Conservation (phyloP, 2,329 filamentous ascomycete species). For the Stagonosporopsis rhizophila region DNA sequence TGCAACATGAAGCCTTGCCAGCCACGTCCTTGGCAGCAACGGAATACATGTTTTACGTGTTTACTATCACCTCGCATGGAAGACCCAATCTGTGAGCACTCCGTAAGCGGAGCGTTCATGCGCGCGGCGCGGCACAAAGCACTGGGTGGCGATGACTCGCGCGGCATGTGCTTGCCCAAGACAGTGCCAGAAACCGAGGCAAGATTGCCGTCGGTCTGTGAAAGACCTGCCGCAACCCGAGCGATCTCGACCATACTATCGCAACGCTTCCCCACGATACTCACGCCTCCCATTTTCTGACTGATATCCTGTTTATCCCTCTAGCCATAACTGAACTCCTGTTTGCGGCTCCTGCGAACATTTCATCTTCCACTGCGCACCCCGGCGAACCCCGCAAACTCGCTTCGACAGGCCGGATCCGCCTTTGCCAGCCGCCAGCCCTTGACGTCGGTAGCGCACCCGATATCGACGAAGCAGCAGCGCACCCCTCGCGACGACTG, state of each 20-base stretch:
- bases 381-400: conserved; percentile 36
- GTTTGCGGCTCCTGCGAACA: not conserved
- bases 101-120: conserved; percentile 15
- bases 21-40: not conserved
- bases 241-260: conserved; percentile 14
- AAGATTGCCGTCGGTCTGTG: conserved; percentile 27
- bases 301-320: conserved; percentile 10
- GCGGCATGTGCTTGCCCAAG: conserved; percentile 34
- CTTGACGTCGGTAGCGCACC: conserved; percentile 14
- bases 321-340: not conserved
- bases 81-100: conserved; percentile 3
- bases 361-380: conserved; percentile 4
- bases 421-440: conserved; percentile 24
- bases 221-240: conserved; percentile 31
- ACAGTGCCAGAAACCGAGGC: conserved; percentile 33
- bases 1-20: not conserved
- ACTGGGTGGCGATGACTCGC: conserved; percentile 26
- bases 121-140: conserved; percentile 8
- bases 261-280: conserved; percentile 5
- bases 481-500: conserved; percentile 20
- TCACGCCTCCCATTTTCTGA: conserved; percentile 3
- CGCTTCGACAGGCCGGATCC: conserved; percentile 23
- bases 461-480: conserved; percentile 21
- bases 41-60: not conserved
- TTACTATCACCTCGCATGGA: not conserved